A percentile compares a stretch with the other conserved stretches of the same genome.
Conservation (phyloP, 805 yeast species). For the Lachancea thermotolerans region DNA sequence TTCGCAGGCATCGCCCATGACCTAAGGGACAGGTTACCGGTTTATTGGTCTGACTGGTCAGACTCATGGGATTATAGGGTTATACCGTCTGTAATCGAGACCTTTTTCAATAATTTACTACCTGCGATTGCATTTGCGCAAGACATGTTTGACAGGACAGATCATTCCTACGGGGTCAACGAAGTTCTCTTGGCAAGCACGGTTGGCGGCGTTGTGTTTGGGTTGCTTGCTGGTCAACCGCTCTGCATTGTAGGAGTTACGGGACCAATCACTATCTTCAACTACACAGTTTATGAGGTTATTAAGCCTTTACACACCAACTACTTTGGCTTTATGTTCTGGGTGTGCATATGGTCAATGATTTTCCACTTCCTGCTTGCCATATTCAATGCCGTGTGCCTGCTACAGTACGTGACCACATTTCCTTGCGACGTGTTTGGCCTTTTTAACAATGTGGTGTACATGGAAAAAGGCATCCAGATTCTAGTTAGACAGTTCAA, state of each 20-base stretch:
- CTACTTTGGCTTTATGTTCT: slow-evolving; percentile 89
- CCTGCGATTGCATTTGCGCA: slow-evolving; percentile 97
- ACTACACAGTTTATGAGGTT: slow-evolving; percentile 62
- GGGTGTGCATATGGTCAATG: slow-evolving; percentile 92
- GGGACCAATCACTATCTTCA: slow-evolving; percentile 90
- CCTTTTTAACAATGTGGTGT: slow-evolving; percentile 78
- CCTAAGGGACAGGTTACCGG: slow-evolving; percentile 43
- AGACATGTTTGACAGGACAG: slow-evolving; percentile 91
- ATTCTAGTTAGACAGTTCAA: slow-evolving; percentile 67
- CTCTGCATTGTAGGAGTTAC: slow-evolving; percentile 94
- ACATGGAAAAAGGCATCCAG: slow-evolving; percentile 85
- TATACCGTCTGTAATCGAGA: slow-evolving; percentile 72
- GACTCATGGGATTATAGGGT: slow-evolving; percentile 86
- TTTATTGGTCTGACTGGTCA: slow-evolving; percentile 67
- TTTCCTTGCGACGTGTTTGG: slow-evolving; percentile 94
- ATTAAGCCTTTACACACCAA: slow-evolving; percentile 35
- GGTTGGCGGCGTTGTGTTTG: slow-evolving; percentile 83
- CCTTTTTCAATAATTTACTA: slow-evolving; percentile 81
- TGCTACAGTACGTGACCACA: slow-evolving; percentile 63
- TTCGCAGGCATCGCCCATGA: slow-evolving; percentile 34
- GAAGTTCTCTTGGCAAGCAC: slow-evolving; percentile 82
- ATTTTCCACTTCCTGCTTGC: slow-evolving; percentile 72
- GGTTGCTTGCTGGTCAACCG: slow-evolving; percentile 83
- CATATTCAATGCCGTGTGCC: slow-evolving; percentile 56
- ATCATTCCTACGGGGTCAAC: slow-evolving; percentile 83